Percentiles rank a stretch among this genome's conserved stretches.
Evolutionary conservation across 306 rosid genomes (phyloP).

Genomic region (Mimosa pudica): DNA sequence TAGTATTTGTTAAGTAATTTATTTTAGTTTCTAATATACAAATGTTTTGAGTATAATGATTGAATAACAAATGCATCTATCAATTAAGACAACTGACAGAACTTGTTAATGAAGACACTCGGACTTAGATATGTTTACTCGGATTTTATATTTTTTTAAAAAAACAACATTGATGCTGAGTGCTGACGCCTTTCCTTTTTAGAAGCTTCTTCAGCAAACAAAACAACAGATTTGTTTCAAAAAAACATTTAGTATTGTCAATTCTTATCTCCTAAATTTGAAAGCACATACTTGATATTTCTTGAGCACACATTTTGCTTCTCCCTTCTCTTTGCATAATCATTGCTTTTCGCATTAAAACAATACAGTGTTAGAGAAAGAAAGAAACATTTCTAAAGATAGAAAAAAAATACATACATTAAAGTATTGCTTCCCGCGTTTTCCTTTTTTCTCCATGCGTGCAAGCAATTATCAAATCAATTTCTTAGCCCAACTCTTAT

Average conservation of each 20-base stretch:
- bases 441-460: constrained; percentile 71
- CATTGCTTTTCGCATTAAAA: constrained; percentile 61
- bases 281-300: not conserved
- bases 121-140: too few relatives aligned
- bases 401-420: not conserved
- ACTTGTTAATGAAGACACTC: too few relatives aligned
- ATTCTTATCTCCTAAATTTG: not conserved
- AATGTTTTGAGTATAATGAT: too few relatives aligned
- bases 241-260: not conserved
- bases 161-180: too few relatives aligned
- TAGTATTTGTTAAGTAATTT: too few relatives aligned
- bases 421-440: constrained; percentile 70
- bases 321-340: constrained; percentile 16
- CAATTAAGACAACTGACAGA: too few relatives aligned
- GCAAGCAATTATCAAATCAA: constrained; percentile 71
- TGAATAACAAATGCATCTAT: too few relatives aligned
- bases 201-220: constrained; percentile 36
- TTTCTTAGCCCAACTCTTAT: constrained; percentile 18
- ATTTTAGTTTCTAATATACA: too few relatives aligned
- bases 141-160: too few relatives aligned
- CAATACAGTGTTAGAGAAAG: constrained; percentile 25
- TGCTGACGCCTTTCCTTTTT: not conserved
- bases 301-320: constrained; percentile 19
- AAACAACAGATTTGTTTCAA: not conserved
- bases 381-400: constrained; percentile 26